Evolutionary conservation across 1,284 basidiomycete genomes (phyloP).

Genomic region (Testicularia cyperi): DNA sequence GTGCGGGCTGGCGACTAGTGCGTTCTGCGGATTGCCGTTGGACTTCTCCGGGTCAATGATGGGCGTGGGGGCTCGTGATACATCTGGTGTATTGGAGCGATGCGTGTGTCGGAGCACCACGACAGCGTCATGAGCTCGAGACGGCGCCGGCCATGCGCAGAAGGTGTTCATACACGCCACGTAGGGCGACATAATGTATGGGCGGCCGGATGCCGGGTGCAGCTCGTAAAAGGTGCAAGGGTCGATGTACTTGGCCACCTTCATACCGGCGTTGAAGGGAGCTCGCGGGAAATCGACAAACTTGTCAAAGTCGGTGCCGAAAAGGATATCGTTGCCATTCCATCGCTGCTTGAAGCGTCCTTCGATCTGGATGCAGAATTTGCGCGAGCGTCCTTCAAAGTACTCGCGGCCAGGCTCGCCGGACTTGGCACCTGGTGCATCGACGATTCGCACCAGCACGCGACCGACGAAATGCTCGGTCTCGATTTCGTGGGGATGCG

Average conservation of each 20-base stretch:
- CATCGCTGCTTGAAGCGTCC: slow-evolving; percentile 60
- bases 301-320: slow-evolving; percentile 56
- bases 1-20: slow-evolving; percentile 22
- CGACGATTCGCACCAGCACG: slow-evolving; percentile 61
- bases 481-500: slow-evolving; percentile 60
- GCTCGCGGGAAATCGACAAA: slow-evolving; percentile 57
- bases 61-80: slow-evolving; percentile 18
- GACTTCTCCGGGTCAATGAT: slow-evolving; percentile 36
- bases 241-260: slow-evolving; percentile 60
- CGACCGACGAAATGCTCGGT: slow-evolving; percentile 61
- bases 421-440: slow-evolving; percentile 57
- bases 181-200: slow-evolving; percentile 63
- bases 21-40: slow-evolving; percentile 16
- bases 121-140: slow-evolving; percentile 58
- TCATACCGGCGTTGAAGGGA: slow-evolving; percentile 62
- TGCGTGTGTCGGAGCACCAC: slow-evolving; percentile 55
- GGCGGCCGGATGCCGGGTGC: slow-evolving; percentile 59
- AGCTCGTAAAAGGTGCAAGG: slow-evolving; percentile 56
- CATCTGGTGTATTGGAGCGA: slow-evolving; percentile 7
- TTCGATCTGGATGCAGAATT: slow-evolving; percentile 62
- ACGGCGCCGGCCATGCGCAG: slow-evolving; percentile 60
- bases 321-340: slow-evolving; percentile 51
- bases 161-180: slow-evolving; percentile 62
- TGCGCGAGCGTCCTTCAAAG: slow-evolving; percentile 57
- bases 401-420: slow-evolving; percentile 55